Evolutionary conservation across 495 filamentous ascomycete species (phyloP).

Genomic region (Tuber magnatum): DNA sequence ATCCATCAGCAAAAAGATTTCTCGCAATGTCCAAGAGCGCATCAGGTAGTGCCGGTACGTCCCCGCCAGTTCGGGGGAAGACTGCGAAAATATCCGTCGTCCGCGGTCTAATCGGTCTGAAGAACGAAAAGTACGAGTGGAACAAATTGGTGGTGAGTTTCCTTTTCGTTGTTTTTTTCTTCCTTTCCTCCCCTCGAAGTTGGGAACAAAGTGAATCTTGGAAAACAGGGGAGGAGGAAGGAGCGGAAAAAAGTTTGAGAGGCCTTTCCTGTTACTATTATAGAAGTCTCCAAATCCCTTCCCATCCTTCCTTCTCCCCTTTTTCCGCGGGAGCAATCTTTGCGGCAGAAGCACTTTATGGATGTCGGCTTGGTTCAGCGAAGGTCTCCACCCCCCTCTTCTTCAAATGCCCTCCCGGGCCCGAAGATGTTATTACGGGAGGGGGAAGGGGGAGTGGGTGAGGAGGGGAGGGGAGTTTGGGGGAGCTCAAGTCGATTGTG

Average conservation of each 20-base stretch:
- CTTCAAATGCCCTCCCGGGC: background rate
- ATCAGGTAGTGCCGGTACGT: background rate
- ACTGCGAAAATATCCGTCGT: constrained; percentile 1
- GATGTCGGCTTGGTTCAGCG: background rate
- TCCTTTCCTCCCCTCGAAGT: background rate
- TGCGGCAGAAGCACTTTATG: background rate
- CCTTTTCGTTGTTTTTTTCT: background rate
- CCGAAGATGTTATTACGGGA: background rate
- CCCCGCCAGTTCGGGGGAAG: constrained; percentile 1
- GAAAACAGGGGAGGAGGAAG: background rate
- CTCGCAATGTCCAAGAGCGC: background rate
- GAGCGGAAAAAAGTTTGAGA: background rate
- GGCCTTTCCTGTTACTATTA: background rate
- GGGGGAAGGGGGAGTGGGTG: background rate
- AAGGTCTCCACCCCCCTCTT: background rate
- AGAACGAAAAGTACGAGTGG: background rate
- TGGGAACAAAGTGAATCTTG: background rate
- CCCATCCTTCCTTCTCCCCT: background rate
- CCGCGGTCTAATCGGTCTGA: background rate
- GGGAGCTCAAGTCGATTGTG: constrained; percentile 1
- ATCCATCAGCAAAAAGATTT: background rate
- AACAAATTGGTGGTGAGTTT: constrained; percentile 5
- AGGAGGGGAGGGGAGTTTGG: background rate
- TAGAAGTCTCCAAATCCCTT: background rate
- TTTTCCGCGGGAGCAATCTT: background rate